Evolutionary conservation across 2,329 filamentous ascomycete species (phyloP), one percentile per base, ranked within the genome.

Genomic region (Lachnellula hyalina): DNA sequence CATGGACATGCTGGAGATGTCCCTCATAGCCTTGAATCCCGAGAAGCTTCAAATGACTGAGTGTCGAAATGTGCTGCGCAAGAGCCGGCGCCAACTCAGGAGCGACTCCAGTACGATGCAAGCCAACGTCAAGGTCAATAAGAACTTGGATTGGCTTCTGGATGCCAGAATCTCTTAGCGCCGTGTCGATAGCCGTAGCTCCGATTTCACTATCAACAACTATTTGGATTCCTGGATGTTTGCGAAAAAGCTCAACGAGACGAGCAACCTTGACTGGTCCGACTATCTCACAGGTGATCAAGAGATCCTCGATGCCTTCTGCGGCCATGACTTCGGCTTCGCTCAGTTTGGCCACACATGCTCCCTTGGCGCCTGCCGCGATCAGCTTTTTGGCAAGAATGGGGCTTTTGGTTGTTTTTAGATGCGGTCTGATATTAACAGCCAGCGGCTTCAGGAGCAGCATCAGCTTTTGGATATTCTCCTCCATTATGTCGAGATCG

Each of bases 21-120:
- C 77, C 77, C 61, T 80, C 77, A 54, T 80, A 80, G 0, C 77
- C 77, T 59, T 79, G 76, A 0, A 79, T 71, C 1, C 77, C 77
- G 41, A 79, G 73, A 56, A 80, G 58, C 8, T 68, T 67, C 47
- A 80, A 59, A 54, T 75, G 67, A 53, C 66, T 63, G 32, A 75
- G 59, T 5, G 57, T 59, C 0, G 53, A 65, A 14, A 80, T 63
- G 46, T 74, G 71, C 35, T 56, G 55, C 14, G 75, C 76, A 14
- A 80, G 70, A 2, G 63, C 58, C 12, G 70, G 47, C 4, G 74
- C 75, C 0, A 72, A 65, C 52, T 72, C 71, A 1, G 76, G 70
- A 34, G 71, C 64, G 1, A 78, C 73, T 9, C 77, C 77, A 0
- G 77, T 79, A 32, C 77, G 72, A 56, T 77, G 75, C 51, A 79